Evolutionary conservation across 139 green algal species (phyloP), one percentile per base, ranked within the genome.

Genomic region (Ettlia oleoabundans): DNA sequence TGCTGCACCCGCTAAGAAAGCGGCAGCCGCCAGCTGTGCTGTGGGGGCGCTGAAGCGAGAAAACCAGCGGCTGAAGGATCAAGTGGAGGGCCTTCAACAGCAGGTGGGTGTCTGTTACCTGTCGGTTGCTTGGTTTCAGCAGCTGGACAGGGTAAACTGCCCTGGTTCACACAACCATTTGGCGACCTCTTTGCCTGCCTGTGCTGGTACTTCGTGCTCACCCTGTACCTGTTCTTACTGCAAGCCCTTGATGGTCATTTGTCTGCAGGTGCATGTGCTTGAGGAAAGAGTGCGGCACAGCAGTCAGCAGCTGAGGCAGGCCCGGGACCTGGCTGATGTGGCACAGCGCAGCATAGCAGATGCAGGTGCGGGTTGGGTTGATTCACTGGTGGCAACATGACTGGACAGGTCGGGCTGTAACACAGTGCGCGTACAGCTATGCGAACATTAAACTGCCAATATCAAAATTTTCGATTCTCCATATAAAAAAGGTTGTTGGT

Each of bases 301-400:
- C 37, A 51, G 66, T 35, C 40, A 58, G 32, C 78, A 83, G 65
- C 78, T 83, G 65, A 43, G 66, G n/a, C n/a, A 73, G 30, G 78
- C 64, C 35, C 55, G 64, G 35, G 65, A 83, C 41, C 47, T 76
- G 35, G 28, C 65, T 9, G 66, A 30, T 3, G 38, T 28, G 21
- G 65, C 65, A 2, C 65, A 77, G 66, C 63, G 58, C 38, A 32
- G 15, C 58, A 58, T 81, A 5, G 58, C n/a, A 0, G 75, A 81
- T 42, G 75, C 75, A 52, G 73, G 73, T 80, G 22, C 47, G 47
- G 13, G n/a, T n/a, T n/a, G n/a, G n/a, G 22, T 71, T 2, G 2
- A 37, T 53, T 21, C 19, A 28, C 21, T 18, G 37, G 10, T 53
- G 38, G 47, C 47, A 35, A 22, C n/a, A 5, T 28, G 30, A 15